Evolutionary conservation across 225 moss, liverwort and hornwort genomes (phyloP), one percentile per base, ranked within the genome.

Genomic region (Pseudisothecium myosuroides): DNA sequence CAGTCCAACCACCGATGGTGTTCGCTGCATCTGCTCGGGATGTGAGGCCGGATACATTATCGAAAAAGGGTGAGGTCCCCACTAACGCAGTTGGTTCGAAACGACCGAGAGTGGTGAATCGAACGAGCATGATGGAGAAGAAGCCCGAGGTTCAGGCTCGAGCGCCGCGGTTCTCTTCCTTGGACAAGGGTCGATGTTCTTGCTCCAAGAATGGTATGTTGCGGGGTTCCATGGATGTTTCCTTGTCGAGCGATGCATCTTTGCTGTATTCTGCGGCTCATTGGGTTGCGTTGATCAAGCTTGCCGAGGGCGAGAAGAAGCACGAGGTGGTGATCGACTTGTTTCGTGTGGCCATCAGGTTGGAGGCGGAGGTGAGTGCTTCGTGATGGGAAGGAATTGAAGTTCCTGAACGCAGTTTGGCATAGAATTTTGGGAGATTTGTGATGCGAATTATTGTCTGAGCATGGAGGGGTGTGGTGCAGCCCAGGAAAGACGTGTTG

Each of bases 271-370:
- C 92, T 82, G 93, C 93, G 55, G 47, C 89, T 26, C 92, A 94
- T 71, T 94, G 94, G 94, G 66, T 93, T 64, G 74, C 68, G 56
- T 69, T 94, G 87, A 88, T 94, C 76, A 90, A 91, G 86, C 87
- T 92, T 41, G 94, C 94, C 10, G 89, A 89, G 88, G 79, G 75
- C 14, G 94, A 94, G 90, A 88, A 87, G 82, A 90, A 89, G 87
- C 89, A 92, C 75, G 89, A 89, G 60, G 90, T 92, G 73, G 94
- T 93, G 80, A 67, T 91, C 9, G 92, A 93, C 82, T 89, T 94
- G 80, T 94, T 92, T 85, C 93, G 93, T 49, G 62, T 94, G 81
- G 92, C 94, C 43, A 89, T 92, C 50, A 91, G 52, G 83, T 78
- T 93, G 81, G 89, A 82, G 67, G 94, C 94, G 43, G 84, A 94